Evolutionary conservation across 129 eudicot genomes (phyloP).

Genomic region (Lactuca sativa): DNA sequence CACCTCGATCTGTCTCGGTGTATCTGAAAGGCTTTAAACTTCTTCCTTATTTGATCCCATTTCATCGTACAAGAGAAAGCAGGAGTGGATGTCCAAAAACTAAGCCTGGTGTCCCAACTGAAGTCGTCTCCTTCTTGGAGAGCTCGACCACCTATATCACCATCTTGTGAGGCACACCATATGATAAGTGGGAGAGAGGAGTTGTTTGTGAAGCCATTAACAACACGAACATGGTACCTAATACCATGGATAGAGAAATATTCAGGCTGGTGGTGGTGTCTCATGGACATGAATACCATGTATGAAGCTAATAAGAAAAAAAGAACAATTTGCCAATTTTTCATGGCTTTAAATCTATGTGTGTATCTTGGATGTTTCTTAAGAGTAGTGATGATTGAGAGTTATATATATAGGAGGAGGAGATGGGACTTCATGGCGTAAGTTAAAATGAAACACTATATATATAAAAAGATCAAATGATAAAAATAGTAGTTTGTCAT

Average conservation of each 20-base stretch:
- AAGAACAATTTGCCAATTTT: slow-evolving; percentile 29
- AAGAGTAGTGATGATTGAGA: slow-evolving; percentile 2
- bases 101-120: slow-evolving; percentile 36
- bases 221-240: slow-evolving; percentile 41
- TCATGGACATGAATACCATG: slow-evolving; percentile 18
- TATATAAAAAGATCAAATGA: no score
- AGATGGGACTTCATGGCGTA: background rate
- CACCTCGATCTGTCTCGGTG: slow-evolving; percentile 33
- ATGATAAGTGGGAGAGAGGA: slow-evolving; percentile 54
- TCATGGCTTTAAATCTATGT: slow-evolving; percentile 24
- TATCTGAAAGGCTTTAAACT: slow-evolving; percentile 38
- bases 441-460: background rate
- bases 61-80: slow-evolving; percentile 49
- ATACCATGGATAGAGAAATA: slow-evolving; percentile 30
- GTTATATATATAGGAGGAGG: slow-evolving; percentile 11
- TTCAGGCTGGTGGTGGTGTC: slow-evolving; percentile 20
- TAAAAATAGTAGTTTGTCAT: background rate
- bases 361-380: slow-evolving; percentile 1
- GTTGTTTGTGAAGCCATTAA: slow-evolving; percentile 60
- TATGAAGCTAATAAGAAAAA: slow-evolving; percentile 28
- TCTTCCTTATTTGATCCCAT: slow-evolving; percentile 47
- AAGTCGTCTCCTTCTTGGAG: slow-evolving; percentile 63
- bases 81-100: slow-evolving; percentile 34
- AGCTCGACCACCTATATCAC: slow-evolving; percentile 53
- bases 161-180: slow-evolving; percentile 41